Base-by-base conservation (phyloP, 306 rosid species). In the Rubus parviflorus region DNA sequence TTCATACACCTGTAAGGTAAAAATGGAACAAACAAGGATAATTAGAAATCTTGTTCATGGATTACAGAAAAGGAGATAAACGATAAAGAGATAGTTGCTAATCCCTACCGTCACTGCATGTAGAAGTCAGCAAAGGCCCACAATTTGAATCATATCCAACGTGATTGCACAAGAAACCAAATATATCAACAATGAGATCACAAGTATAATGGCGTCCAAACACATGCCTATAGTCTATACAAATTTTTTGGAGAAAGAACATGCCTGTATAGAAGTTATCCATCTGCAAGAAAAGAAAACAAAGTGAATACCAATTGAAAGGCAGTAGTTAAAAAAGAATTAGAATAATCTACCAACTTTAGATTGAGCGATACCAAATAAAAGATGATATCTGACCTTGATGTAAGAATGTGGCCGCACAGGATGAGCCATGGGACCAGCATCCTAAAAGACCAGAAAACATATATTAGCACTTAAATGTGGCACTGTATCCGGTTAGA, bases 401-500 rank as follows among this genome's bases (percentile, higher is more conserved):
- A 96, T 96, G 80, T 96, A 96, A 64, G 99, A 96, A 85, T 96
- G 99, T 47, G 99, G 99, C 54, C 98, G 89, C 75, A 96, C 97
- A 7, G 99, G 99, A 85, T 96, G 99, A 80, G 99, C 97, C 98
- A 96, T 96, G 73, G 99, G 99, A 69, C 99, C 98, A 35, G 97
- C 90, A 85, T 96, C 99, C 99, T 96, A 77, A 74, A 85, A 85
- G 83, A 76, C 66, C 71, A 72, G 62, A 76, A 66, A 69, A 68
- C 82, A 35, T 60, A 57, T 46, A 61, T 67, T 43, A 66, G 51
- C 23, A 57, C 56, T 60, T 60, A 30, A 22, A 65, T 43, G 35
- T 63, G 57, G 75, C 66, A 58, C 16, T 3, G 14, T 45, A 43
- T 42, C 49, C 66, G n/a, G 4, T 25, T 48, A 37, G 15, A 41